Conservation (phyloP, 148 eudicot genomes). For the Agrostemma githago region DNA sequence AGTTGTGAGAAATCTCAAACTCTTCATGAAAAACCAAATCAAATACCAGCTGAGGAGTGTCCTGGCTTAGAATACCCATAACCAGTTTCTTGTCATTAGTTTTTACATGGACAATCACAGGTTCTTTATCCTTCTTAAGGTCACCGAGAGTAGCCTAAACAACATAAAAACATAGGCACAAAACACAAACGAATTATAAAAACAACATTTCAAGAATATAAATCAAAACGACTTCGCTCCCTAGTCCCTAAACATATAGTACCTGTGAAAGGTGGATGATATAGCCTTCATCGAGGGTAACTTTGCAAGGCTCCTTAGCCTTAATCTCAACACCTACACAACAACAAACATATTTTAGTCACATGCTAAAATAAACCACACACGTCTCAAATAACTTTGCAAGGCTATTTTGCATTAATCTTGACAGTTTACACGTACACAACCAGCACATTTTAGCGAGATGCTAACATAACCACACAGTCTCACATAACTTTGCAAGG, state of each 20-base stretch:
- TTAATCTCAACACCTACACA: conserved; percentile 65
- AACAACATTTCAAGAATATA: background rate
- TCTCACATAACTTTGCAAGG: conserved; percentile 28
- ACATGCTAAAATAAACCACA: background rate
- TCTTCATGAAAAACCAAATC: conserved; percentile 77
- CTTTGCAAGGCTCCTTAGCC: conserved; percentile 44
- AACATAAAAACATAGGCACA: background rate
- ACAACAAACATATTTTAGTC: background rate
- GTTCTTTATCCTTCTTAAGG: conserved; percentile 46
- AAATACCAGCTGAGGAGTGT: conserved; percentile 50
- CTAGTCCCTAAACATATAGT: too few species aligned
- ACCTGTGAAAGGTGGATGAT: conserved; percentile 49
- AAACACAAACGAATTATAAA: background rate
- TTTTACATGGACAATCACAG: conserved; percentile 38
- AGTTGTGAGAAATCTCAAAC: conserved; percentile 80
- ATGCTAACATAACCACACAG: too few species aligned
- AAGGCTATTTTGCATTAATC: too few species aligned
- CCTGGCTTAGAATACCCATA: conserved; percentile 54
- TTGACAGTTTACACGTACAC: too few species aligned
- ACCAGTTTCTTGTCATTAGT: conserved; percentile 38
- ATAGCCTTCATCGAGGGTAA: conserved; percentile 30
- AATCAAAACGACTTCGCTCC: too few species aligned
- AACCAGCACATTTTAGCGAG: too few species aligned
- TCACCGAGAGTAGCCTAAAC: conserved; percentile 70
- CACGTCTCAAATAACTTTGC: background rate